Evolutionary conservation across 139 green algal species (phyloP).

Genomic region (Microglena sp.): DNA sequence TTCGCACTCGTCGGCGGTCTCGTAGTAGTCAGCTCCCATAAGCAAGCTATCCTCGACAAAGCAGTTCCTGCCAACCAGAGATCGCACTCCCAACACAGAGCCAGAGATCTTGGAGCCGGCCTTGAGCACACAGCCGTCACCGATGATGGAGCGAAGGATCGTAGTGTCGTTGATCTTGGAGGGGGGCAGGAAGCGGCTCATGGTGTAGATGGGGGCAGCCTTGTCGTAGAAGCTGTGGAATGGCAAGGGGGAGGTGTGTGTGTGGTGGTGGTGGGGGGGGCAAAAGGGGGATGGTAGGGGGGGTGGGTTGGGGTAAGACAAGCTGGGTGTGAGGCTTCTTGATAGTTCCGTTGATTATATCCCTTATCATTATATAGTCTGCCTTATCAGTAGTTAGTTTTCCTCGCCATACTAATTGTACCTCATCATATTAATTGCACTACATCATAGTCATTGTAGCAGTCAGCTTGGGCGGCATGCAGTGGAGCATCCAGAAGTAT

Average conservation of each 20-base stretch:
- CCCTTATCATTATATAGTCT: too few relatives aligned
- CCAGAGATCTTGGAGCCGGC: constrained; percentile 27
- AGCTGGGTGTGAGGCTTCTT: neutral
- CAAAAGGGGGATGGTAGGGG: constrained; percentile 91
- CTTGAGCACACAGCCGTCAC: constrained; percentile 53
- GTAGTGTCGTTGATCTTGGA: constrained; percentile 50
- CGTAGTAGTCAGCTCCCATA: constrained; percentile 98
- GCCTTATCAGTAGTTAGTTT: too few relatives aligned
- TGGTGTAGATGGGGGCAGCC: constrained; percentile 58
- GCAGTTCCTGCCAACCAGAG: constrained; percentile 39
- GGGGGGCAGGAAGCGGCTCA: constrained; percentile 52
- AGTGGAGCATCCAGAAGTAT: too few relatives aligned
- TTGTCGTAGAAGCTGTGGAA: constrained; percentile 50
- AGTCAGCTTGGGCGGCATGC: too few relatives aligned
- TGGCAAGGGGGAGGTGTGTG: constrained; percentile 60
- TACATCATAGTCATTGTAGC: too few relatives aligned
- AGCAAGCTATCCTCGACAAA: constrained; percentile 72
- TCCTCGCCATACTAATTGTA: too few relatives aligned
- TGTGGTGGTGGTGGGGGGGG: too few relatives aligned
- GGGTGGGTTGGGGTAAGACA: constrained; percentile 6
- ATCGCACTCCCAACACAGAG: constrained; percentile 46
- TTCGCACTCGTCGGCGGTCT: constrained; percentile 75
- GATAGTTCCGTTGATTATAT: neutral
- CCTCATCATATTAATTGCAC: too few relatives aligned
- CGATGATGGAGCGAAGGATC: constrained; percentile 65